A percentile compares a stretch with the other conserved stretches of the same genome.
phyloP scores from a whole-genome alignment of 129 eudicot genomes.

The Arctium lappa region DNA sequence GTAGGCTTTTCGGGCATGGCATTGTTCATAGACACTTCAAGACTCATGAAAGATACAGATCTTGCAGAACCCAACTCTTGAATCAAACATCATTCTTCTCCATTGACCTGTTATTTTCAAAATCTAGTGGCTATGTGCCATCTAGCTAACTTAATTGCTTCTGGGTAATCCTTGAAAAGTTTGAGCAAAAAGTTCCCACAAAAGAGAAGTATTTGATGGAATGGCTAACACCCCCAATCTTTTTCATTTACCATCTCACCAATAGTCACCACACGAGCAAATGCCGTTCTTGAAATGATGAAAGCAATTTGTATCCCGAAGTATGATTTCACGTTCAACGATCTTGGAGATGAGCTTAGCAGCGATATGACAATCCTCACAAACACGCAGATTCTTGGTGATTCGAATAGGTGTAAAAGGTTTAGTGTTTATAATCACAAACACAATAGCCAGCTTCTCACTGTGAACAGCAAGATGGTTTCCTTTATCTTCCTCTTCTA shows the following conservation, averaged over 20 bases:
- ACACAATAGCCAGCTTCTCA: slow-evolving; percentile 79
- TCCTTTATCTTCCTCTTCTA: slow-evolving; percentile 83
- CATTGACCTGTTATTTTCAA: slow-evolving; percentile 12
- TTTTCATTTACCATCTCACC: slow-evolving; percentile 40
- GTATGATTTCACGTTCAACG: slow-evolving; percentile 52
- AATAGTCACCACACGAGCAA: slow-evolving; percentile 85
- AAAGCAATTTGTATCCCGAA: slow-evolving; percentile 75
- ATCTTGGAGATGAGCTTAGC: slow-evolving; percentile 69
- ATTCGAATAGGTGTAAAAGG: slow-evolving; percentile 51
- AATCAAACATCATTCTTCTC: background rate
- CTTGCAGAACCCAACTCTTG: slow-evolving; percentile 3
- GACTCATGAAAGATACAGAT: background rate
- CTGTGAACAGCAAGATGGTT: slow-evolving; percentile 70
- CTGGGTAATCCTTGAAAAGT: too few species aligned
- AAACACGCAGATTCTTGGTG: slow-evolving; percentile 83
- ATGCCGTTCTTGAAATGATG: slow-evolving; percentile 61
- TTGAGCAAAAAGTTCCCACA: too few species aligned
- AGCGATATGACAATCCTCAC: slow-evolving; percentile 83
- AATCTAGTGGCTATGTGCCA: too few species aligned
- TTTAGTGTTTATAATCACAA: slow-evolving; percentile 55
- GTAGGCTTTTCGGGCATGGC: background rate
- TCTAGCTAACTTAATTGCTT: too few species aligned
- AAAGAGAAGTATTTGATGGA: background rate
- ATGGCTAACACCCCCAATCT: background rate
- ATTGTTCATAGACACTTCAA: background rate